Evolutionary conservation across 208 protist species (phyloP).

Genomic region (Leishmania guyanensis): DNA sequence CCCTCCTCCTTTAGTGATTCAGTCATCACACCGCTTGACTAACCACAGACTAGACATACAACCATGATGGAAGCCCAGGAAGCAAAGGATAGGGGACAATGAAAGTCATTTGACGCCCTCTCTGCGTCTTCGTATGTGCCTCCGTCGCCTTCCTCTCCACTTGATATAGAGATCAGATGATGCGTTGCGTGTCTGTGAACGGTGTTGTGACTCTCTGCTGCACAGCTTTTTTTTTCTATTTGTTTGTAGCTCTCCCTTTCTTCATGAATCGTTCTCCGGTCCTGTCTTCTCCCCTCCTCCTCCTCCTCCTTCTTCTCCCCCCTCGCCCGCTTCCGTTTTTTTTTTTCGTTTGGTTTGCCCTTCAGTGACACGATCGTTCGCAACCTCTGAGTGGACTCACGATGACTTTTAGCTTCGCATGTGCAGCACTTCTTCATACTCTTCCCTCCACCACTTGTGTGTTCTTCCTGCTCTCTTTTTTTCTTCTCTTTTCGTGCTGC

Average conservation of each 20-base stretch:
- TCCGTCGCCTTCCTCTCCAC: background rate
- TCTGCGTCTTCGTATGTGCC: background rate
- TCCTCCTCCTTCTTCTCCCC: background rate
- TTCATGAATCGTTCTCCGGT: background rate
- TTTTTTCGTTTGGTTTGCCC: background rate
- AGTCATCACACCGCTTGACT: background rate
- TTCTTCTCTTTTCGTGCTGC: background rate
- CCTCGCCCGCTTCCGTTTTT: background rate
- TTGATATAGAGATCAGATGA: background rate
- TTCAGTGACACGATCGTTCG: background rate
- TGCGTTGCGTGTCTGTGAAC: background rate
- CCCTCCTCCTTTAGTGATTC: background rate
- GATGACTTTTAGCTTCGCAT: background rate
- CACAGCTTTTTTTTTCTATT: background rate
- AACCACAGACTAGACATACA: background rate
- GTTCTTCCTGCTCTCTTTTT: background rate
- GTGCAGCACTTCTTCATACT: background rate
- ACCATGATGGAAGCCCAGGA: background rate
- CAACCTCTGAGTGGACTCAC: background rate
- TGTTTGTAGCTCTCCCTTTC: conserved; percentile 5
- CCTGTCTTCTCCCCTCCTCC: background rate
- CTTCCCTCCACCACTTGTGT: background rate
- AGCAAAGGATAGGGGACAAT: background rate
- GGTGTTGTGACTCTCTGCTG: background rate
- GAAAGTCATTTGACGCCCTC: background rate